Percentiles rank a stretch among this genome's conserved stretches.
phyloP scores from a whole-genome alignment of 202 grass and related monocot species.

The Elaeis oleifera region DNA sequence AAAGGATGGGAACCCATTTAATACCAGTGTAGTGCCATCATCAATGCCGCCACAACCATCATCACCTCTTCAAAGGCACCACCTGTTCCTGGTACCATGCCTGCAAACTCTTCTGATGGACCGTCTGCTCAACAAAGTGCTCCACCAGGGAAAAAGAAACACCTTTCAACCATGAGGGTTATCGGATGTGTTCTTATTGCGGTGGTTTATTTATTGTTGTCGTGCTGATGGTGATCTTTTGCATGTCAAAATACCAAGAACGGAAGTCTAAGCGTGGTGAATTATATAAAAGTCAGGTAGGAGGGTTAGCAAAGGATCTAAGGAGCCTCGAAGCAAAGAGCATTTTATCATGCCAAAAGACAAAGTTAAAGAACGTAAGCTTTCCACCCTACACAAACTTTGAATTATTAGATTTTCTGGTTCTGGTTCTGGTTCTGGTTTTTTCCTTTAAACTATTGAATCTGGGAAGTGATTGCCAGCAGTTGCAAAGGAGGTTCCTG shows the following conservation, averaged over 20 bases:
- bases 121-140: conserved; percentile 9
- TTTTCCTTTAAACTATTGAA: neutral
- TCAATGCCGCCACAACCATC: conserved; percentile 3
- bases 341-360: conserved; percentile 2
- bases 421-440: neutral
- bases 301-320: neutral
- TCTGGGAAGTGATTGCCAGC: neutral
- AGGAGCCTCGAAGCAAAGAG: conserved; percentile 5
- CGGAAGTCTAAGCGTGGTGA: conserved; percentile 16
- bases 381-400: neutral
- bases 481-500: neutral
- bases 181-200: conserved; percentile 26
- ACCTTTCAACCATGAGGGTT: conserved; percentile 13
- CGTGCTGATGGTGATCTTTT: conserved; percentile 24
- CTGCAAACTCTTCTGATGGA: conserved; percentile 19
- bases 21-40: conserved; percentile 23
- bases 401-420: neutral
- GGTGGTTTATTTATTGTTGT: conserved; percentile 23
- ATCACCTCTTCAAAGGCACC: conserved; percentile 8
- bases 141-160: conserved; percentile 14
- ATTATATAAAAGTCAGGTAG: conserved; percentile 16
- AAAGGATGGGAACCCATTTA: conserved; percentile 43
- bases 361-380: neutral
- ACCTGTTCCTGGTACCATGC: neutral
- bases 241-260: conserved; percentile 23